A percentile compares a stretch with the other conserved stretches of the same genome.
These are phyloP conservation scores for Leccinum uliginosum DNA, from an alignment of 768 basidiomycete species.

Conservation along the genomic window DNA sequence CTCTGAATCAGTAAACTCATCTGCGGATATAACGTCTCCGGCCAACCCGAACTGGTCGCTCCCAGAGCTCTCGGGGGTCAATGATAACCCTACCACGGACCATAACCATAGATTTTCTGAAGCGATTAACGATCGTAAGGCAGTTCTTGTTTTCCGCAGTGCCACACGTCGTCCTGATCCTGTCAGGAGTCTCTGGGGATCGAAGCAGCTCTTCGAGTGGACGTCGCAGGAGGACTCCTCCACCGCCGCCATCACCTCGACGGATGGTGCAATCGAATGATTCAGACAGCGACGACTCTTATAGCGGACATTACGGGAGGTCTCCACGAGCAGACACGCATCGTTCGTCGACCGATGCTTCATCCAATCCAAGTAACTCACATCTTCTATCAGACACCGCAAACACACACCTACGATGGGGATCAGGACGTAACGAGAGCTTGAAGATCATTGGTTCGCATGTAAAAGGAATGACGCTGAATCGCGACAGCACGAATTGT, in stretches of 20 bases:
- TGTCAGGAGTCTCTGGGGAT: neutral
- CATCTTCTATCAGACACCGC: neutral
- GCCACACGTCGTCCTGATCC: neutral
- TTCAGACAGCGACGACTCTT: neutral
- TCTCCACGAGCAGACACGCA: no score
- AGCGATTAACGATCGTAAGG: slow-evolving; percentile 4
- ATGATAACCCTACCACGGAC: neutral
- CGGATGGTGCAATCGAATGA: neutral
- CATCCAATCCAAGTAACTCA: neutral
- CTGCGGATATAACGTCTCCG: neutral
- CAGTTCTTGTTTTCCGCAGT: neutral
- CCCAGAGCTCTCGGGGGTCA: neutral
- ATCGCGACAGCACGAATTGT: slow-evolving; percentile 1
- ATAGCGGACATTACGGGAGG: no score
- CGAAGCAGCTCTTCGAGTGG: neutral
- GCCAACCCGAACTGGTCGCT: neutral
- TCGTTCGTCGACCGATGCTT: neutral
- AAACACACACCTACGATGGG: neutral
- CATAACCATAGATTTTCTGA: neutral
- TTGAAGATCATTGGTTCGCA: neutral
- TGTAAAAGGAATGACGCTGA: slow-evolving; percentile 3
- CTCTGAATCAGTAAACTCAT: neutral
- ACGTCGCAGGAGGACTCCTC: slow-evolving; percentile 1
- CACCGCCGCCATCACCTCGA: neutral
- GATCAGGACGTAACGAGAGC: neutral